Conservation (phyloP, 1,139 yeast species). For the Taphrina sp. region DNA sequence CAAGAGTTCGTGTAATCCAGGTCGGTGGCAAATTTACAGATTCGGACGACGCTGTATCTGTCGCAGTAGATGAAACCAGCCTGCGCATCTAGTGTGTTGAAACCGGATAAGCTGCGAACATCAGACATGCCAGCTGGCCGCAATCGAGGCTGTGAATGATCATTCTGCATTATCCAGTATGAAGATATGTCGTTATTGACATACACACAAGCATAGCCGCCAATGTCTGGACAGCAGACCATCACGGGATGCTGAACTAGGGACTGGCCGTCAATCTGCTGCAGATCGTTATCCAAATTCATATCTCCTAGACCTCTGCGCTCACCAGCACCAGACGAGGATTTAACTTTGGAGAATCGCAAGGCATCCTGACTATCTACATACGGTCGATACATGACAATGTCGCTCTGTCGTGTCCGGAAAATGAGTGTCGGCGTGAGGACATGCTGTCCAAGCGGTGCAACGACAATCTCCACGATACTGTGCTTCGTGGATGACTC, state of each 20-base stretch:
- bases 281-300: background rate
- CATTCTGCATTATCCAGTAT: slow-evolving; percentile 62
- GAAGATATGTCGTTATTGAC: slow-evolving; percentile 71
- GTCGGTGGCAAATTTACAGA: slow-evolving; percentile 55
- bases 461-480: slow-evolving; percentile 64
- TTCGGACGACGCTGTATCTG: slow-evolving; percentile 67
- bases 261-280: background rate
- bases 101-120: slow-evolving; percentile 36
- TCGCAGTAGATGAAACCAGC: slow-evolving; percentile 73
- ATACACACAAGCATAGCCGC: slow-evolving; percentile 61
- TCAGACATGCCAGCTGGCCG: slow-evolving; percentile 44
- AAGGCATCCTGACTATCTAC: slow-evolving; percentile 6
- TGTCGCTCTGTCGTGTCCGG: slow-evolving; percentile 76
- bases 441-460: slow-evolving; percentile 60
- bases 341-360: slow-evolving; percentile 26
- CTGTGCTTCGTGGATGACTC: background rate
- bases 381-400: slow-evolving; percentile 59
- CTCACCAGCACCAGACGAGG: slow-evolving; percentile 10
- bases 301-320: background rate
- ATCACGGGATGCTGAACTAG: slow-evolving; percentile 43
- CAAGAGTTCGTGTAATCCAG: slow-evolving; percentile 62
- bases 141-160: slow-evolving; percentile 64
- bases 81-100: slow-evolving; percentile 35
- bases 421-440: slow-evolving; percentile 64
- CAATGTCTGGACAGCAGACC: slow-evolving; percentile 59